Evolutionary conservation across 225 moss, liverwort and hornwort species (phyloP).

Genomic region (Rhytidiadelphus loreus): DNA sequence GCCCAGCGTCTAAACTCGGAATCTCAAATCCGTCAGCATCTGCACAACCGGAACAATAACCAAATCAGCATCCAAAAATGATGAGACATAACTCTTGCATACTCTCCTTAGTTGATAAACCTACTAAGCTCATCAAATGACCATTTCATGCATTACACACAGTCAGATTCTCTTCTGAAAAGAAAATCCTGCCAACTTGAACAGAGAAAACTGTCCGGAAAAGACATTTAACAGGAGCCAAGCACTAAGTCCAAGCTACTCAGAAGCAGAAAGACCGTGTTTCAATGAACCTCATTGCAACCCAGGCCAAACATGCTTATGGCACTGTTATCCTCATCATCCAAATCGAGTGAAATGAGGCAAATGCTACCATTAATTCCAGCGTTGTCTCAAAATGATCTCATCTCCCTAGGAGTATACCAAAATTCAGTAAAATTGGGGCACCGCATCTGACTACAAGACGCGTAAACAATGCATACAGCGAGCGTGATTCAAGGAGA

Average conservation of each 20-base stretch:
- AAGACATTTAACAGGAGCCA: not conserved
- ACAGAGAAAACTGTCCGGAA: not conserved
- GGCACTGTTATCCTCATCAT: not conserved
- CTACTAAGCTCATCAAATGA: not conserved
- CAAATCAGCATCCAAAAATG: not conserved
- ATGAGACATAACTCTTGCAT: not conserved
- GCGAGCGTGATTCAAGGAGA: not conserved
- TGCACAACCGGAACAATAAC: slow-evolving; percentile 6
- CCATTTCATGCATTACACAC: not conserved
- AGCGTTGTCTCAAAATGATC: not conserved
- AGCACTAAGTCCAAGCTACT: not conserved
- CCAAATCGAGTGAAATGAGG: not conserved
- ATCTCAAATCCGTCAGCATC: slow-evolving; percentile 99
- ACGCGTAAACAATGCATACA: not conserved
- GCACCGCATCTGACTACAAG: not conserved
- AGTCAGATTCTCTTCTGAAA: not conserved
- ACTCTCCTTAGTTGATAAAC: not conserved
- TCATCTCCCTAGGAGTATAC: not conserved
- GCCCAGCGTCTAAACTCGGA: slow-evolving; percentile 78
- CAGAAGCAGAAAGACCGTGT: not conserved
- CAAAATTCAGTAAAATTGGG: not conserved
- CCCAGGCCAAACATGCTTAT: not conserved
- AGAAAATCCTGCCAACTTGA: not conserved
- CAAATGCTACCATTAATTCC: not conserved
- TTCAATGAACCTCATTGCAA: not conserved